These are phyloP conservation scores for Saccharum officinarum DNA, from an alignment of 176 grass and related monocot species.

Conservation along the genomic window DNA sequence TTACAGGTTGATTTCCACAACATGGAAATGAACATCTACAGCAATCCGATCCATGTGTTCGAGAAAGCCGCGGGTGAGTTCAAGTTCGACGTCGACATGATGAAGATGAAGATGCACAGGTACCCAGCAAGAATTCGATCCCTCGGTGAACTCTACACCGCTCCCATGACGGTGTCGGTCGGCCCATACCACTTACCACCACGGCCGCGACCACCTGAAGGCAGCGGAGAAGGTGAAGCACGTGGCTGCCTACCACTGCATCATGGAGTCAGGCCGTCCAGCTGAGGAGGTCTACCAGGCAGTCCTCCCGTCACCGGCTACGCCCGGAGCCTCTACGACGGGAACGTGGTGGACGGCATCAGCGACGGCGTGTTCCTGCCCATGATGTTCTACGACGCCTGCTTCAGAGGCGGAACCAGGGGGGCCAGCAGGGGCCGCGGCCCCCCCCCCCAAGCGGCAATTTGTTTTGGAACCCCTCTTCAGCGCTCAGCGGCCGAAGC, in stretches of 20 bases:
- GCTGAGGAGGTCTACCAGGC: neutral
- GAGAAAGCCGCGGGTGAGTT: neutral
- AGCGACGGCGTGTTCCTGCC: neutral
- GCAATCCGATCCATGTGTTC: neutral
- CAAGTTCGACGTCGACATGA: neutral
- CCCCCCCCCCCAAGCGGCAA: no score
- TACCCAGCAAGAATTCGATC: neutral
- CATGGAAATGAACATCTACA: no score
- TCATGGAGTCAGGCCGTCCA: neutral
- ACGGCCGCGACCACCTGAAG: neutral
- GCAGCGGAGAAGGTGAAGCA: neutral
- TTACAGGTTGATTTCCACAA: no score
- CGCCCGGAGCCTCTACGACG: neutral
- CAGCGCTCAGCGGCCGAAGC: no score
- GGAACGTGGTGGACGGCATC: neutral
- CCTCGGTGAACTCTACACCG: neutral
- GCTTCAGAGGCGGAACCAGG: no score
- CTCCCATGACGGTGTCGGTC: neutral
- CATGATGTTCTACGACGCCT: neutral
- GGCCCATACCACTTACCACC: constrained; percentile 14
- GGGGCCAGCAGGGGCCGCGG: no score
- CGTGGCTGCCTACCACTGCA: constrained; percentile 15
- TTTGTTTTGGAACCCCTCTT: no score
- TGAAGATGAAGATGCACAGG: neutral
- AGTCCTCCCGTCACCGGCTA: neutral